These are phyloP conservation scores for Daldinia decipiens DNA, from an alignment of 495 filamentous ascomycete species.

Conservation along the genomic window DNA sequence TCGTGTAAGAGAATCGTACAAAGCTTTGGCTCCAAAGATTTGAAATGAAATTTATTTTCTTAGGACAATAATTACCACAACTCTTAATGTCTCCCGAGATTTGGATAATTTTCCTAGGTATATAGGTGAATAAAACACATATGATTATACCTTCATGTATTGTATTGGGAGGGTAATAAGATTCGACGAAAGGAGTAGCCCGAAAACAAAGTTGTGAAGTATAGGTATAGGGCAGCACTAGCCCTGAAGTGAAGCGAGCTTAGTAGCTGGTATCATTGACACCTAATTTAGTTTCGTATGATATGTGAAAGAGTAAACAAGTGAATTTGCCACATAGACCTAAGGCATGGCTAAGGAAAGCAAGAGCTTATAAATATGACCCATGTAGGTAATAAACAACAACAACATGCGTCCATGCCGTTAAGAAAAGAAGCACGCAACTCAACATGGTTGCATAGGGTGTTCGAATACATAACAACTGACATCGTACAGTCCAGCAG, in stretches of 20 bases:
- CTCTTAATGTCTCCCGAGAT: not conserved
- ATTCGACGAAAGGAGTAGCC: slow-evolving; percentile 1
- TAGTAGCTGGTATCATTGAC: not conserved
- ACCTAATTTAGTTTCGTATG: not conserved
- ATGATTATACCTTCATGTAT: not conserved
- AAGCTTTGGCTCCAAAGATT: not conserved
- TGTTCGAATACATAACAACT: too few species aligned
- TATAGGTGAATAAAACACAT: not conserved
- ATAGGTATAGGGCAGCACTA: not conserved
- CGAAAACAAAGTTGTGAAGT: not conserved
- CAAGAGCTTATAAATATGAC: too few species aligned
- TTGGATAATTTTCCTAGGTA: not conserved
- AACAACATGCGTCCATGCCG: too few species aligned
- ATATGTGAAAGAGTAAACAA: not conserved
- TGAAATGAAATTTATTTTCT: not conserved
- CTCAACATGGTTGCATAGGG: too few species aligned
- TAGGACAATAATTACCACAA: not conserved
- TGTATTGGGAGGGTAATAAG: not conserved
- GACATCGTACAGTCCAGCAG: too few species aligned
- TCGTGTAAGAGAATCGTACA: not conserved
- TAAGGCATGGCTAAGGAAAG: not conserved
- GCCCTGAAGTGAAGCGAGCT: not conserved
- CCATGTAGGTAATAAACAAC: too few species aligned
- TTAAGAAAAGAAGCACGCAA: too few species aligned
- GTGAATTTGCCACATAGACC: not conserved